A percentile compares a stretch with the other conserved stretches of the same genome.
Evolutionary conservation across 345 rosid species (phyloP).

Genomic region (Boechera retrofracta): DNA sequence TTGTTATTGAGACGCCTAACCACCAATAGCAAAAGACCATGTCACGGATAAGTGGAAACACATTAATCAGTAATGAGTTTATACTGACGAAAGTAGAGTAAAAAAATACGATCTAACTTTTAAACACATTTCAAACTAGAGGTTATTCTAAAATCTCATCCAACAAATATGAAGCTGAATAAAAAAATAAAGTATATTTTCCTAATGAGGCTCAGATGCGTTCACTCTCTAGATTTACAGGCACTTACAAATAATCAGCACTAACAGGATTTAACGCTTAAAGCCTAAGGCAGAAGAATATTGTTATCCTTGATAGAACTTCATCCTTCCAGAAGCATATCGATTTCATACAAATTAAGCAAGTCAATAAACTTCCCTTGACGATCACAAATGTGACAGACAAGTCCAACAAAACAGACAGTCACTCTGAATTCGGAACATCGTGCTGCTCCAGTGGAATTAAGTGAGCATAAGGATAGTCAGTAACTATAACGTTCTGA

Average conservation of each 20-base stretch:
- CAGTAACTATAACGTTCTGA: background rate
- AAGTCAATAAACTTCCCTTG: slow-evolving; percentile 4
- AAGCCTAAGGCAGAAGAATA: slow-evolving; percentile 14
- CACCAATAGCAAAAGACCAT: slow-evolving; percentile 37
- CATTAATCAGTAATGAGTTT: slow-evolving; percentile 8
- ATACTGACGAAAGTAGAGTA: background rate
- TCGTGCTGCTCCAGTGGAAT: slow-evolving; percentile 1
- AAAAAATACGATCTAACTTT: slow-evolving; percentile 5
- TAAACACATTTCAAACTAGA: background rate
- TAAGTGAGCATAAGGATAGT: background rate
- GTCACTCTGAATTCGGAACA: background rate
- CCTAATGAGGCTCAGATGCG: slow-evolving; percentile 7
- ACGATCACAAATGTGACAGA: background rate
- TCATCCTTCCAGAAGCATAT: slow-evolving; percentile 1
- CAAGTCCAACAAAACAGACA: background rate
- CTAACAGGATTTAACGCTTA: background rate
- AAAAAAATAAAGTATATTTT: background rate
- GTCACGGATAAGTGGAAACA: background rate
- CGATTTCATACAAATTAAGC: background rate
- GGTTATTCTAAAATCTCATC: slow-evolving; percentile 13
- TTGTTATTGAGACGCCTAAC: slow-evolving; percentile 52
- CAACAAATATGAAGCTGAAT: slow-evolving; percentile 14
- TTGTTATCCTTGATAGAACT: background rate
- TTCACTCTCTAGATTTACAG: slow-evolving; percentile 6
- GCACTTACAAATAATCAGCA: slow-evolving; percentile 3